Evolutionary conservation across 2,329 filamentous ascomycete species (phyloP).

Genomic region (Neonectria neomacrospora): DNA sequence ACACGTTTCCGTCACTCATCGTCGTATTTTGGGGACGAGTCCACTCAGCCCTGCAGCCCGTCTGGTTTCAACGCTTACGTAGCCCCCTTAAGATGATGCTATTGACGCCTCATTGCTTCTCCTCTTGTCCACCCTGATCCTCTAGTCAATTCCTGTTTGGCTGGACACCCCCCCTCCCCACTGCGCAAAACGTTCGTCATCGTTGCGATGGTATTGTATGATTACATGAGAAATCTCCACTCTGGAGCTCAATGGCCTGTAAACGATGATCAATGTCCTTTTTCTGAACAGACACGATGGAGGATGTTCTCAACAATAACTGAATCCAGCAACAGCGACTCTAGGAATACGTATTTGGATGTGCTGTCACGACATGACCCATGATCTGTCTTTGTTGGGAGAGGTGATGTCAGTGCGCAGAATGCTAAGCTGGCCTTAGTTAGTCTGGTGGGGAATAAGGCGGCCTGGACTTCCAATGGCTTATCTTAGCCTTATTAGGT

Average conservation of each 20-base stretch:
- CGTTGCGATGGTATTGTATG: too few species aligned
- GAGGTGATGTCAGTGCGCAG: background rate
- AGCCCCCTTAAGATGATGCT: background rate
- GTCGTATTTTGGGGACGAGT: background rate
- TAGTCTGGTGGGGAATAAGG: background rate
- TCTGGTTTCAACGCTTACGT: background rate
- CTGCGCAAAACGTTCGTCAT: too few species aligned
- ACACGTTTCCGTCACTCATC: background rate
- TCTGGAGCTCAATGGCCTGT: background rate
- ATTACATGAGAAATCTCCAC: too few species aligned
- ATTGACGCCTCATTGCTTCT: background rate
- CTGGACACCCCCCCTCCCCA: too few species aligned
- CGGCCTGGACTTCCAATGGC: background rate
- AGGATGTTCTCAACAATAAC: background rate
- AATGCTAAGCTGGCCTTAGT: background rate
- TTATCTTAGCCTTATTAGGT: background rate
- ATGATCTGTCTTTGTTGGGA: background rate
- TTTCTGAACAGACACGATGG: background rate
- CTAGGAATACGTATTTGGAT: background rate
- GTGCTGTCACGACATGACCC: background rate
- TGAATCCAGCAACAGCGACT: background rate
- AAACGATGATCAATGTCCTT: too few species aligned
- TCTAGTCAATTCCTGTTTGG: too few species aligned
- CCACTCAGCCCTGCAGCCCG: background rate
- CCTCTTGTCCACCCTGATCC: background rate